Evolutionary conservation across 2,329 filamentous ascomycete species (phyloP).

Genomic region (Claviceps spartinae): DNA sequence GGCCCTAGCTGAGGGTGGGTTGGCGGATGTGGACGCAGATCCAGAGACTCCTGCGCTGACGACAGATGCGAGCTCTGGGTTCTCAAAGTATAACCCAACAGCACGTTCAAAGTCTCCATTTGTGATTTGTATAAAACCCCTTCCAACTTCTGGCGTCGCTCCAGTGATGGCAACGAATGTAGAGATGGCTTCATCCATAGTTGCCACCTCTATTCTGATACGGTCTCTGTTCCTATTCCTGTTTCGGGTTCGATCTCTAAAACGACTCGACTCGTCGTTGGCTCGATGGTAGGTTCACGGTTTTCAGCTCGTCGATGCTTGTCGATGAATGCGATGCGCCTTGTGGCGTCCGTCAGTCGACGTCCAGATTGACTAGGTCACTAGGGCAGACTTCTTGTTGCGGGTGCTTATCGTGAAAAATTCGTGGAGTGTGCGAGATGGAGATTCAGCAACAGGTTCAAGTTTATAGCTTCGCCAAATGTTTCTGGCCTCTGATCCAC

Average conservation of each 20-base stretch:
- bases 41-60: constrained; percentile 20
- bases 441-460: not conserved
- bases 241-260: not conserved
- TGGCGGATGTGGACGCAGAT: constrained; percentile 5
- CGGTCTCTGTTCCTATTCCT: not conserved
- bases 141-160: constrained; percentile 57
- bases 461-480: not conserved
- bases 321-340: not conserved
- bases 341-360: not conserved
- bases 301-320: not conserved
- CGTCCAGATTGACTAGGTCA: too few relatives aligned
- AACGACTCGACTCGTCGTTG: not conserved
- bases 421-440: not conserved
- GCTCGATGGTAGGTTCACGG: too few relatives aligned
- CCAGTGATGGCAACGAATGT: constrained; percentile 75
- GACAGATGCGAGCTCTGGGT: constrained; percentile 50
- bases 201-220: not conserved
- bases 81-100: constrained; percentile 81
- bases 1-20: constrained; percentile 18
- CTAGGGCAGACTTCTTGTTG: not conserved
- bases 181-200: constrained; percentile 60
- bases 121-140: constrained; percentile 74
- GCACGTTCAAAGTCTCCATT: constrained; percentile 75
- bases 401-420: not conserved
- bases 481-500: not conserved